Evolutionary conservation across 768 basidiomycete species (phyloP).

Genomic region (Asterophora lycoperdoides): DNA sequence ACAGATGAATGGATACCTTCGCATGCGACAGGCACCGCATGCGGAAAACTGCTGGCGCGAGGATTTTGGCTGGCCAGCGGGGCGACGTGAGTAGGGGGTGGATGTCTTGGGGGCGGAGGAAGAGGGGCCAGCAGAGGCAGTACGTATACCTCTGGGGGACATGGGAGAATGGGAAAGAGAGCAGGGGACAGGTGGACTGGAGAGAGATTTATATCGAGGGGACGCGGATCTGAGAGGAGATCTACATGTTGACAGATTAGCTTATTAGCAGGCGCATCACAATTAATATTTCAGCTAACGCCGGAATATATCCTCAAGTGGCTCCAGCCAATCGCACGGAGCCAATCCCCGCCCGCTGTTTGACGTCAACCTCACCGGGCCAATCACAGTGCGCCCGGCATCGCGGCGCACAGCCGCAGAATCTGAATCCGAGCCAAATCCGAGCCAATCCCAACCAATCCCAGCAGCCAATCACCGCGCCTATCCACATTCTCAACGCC

Average conservation of each 20-base stretch:
- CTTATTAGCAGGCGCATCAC: slow-evolving; percentile 1
- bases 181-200: slow-evolving; percentile 19
- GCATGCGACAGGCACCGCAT: slow-evolving; percentile 88
- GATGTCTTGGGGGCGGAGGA: slow-evolving; percentile 33
- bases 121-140: slow-evolving; percentile 34
- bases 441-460: no score
- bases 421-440: no score
- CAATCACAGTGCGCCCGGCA: no score
- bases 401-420: no score
- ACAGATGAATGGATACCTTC: slow-evolving; percentile 47
- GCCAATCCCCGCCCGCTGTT: no score
- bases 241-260: slow-evolving; percentile 30
- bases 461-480: slow-evolving; percentile 5
- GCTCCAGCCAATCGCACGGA: no score
- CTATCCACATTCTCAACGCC: slow-evolving; percentile 16
- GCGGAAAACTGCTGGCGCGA: slow-evolving; percentile 86
- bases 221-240: slow-evolving; percentile 41
- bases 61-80: slow-evolving; percentile 65
- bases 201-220: slow-evolving; percentile 30
- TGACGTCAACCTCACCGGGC: no score
- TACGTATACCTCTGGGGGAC: slow-evolving; percentile 57
- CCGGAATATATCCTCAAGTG: no score
- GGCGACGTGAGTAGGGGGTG: slow-evolving; percentile 45
- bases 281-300: slow-evolving; percentile 14
- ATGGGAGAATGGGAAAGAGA: slow-evolving; percentile 33